These are phyloP conservation scores for Paradendryphiella salina DNA, from an alignment of 2,329 filamentous ascomycete genomes.

Conservation along the genomic window DNA sequence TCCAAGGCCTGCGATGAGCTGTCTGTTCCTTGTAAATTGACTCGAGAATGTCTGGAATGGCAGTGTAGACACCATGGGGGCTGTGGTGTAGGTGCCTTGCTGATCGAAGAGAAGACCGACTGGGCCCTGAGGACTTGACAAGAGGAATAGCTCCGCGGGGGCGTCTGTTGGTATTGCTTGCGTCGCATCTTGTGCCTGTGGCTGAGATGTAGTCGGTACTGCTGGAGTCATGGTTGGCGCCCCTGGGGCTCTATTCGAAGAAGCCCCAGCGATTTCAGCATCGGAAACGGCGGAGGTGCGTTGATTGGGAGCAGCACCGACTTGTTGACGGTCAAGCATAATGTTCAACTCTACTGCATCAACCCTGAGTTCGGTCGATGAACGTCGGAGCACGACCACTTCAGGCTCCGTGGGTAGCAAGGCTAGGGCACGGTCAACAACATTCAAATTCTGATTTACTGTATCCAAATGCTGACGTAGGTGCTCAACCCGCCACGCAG, in stretches of 20 bases:
- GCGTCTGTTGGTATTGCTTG: constrained; percentile 21
- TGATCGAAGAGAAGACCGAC: constrained; percentile 45
- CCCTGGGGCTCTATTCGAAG: constrained; percentile 5
- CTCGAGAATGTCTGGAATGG: constrained; percentile 39
- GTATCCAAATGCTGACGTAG: constrained; percentile 34
- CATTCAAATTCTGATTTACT: constrained; percentile 30
- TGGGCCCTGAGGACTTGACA: constrained; percentile 45
- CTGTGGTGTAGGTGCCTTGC: constrained; percentile 41
- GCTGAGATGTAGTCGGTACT: constrained; percentile 12
- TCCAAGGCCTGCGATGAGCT: constrained; percentile 36
- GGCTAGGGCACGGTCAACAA: constrained; percentile 35
- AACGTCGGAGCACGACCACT: constrained; percentile 34
- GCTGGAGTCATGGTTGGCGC: constrained; percentile 6
- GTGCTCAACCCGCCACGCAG: constrained; percentile 36
- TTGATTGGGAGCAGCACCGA: constrained; percentile 1
- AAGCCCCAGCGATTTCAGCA: not conserved
- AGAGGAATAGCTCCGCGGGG: constrained; percentile 40
- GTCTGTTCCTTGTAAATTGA: constrained; percentile 42
- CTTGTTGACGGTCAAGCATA: constrained; percentile 24
- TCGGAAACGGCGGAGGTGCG: not conserved
- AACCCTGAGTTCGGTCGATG: constrained; percentile 32
- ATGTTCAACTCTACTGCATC: constrained; percentile 31
- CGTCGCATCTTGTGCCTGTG: constrained; percentile 4
- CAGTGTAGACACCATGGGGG: constrained; percentile 33
- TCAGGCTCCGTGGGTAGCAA: constrained; percentile 36